Evolutionary conservation across 202 grass and related monocot species (phyloP), one percentile per base, ranked within the genome.

Genomic region (Zizania palustris): DNA sequence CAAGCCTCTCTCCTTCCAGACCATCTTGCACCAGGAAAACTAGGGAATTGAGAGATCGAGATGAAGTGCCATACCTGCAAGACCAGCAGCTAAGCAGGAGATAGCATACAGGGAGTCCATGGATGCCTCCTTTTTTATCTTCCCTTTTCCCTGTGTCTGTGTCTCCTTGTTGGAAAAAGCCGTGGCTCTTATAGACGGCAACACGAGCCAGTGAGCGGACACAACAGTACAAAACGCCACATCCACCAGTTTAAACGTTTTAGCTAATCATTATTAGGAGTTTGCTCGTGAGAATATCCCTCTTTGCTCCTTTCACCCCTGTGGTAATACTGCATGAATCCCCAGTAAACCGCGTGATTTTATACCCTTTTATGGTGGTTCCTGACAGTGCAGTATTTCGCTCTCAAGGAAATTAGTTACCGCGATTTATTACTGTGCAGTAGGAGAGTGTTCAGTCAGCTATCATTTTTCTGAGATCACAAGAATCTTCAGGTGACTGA

Each of bases 61-160:
- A 38, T 9, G 49, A 20, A 15, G 9, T 44, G 44, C 20, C 9
- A 1, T 34, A 92, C 92, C 89, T 44, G 90, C 88, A 59, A 91
- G 75, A 39, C 93, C 93, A 44, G 90, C 90, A 33, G 83, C 85
- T 33, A 88, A 90, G 87, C 84, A 92, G 75, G 79, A 84, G 78
- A 86, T 0, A 18, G 77, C 82, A 20, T 93, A 90, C 34, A 91
- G 74, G 60, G 85, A 90, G 14, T 42, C 81, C 87, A 93, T 85
- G 42, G 57, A 37, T 33, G 67, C 67, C 45, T 37, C 40, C 3
- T 54, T 18, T 39, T 54, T 9, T 77, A 42, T 42, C 67, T 72
- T 34, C 50, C 18, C 34, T 33, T 66, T 68, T 34, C 38, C 5
- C 5, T 9, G 13, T 10, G 74, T 4, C 59, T 61, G 11, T 28